phyloP scores from a whole-genome alignment of 169 alveolate species.

The Plasmodium inui region DNA sequence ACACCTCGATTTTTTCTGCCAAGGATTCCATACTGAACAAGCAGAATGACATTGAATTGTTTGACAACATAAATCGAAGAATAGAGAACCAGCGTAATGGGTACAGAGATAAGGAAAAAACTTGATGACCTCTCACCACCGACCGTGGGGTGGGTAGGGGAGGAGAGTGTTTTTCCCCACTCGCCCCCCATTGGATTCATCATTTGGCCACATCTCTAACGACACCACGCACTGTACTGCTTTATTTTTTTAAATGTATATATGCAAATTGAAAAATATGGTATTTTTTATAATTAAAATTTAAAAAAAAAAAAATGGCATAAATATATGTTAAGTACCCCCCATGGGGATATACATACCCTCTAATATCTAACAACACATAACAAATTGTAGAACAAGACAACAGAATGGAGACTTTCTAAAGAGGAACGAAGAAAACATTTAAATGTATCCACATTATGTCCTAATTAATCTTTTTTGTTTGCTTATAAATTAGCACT shows the following conservation, averaged over 20 bases:
- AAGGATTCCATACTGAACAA: conserved; percentile 42
- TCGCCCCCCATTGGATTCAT: background rate
- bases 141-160: background rate
- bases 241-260: conserved; percentile 6
- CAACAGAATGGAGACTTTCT: background rate
- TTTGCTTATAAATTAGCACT: background rate
- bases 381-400: background rate
- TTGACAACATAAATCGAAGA: conserved; percentile 35
- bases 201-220: background rate
- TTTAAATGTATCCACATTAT: background rate
- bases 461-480: background rate
- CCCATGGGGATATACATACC: background rate
- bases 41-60: conserved; percentile 24
- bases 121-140: background rate
- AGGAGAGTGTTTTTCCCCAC: background rate
- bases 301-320: background rate
- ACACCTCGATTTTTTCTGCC: conserved; percentile 65
- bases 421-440: background rate
- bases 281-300: background rate
- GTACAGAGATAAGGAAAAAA: conserved; percentile 11
- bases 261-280: background rate
- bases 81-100: conserved; percentile 22
- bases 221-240: background rate
- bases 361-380: background rate
- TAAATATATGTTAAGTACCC: background rate